These are phyloP conservation scores for Eimeria falciformis DNA, from an alignment of 169 alveolate species.

Conservation along the genomic window DNA sequence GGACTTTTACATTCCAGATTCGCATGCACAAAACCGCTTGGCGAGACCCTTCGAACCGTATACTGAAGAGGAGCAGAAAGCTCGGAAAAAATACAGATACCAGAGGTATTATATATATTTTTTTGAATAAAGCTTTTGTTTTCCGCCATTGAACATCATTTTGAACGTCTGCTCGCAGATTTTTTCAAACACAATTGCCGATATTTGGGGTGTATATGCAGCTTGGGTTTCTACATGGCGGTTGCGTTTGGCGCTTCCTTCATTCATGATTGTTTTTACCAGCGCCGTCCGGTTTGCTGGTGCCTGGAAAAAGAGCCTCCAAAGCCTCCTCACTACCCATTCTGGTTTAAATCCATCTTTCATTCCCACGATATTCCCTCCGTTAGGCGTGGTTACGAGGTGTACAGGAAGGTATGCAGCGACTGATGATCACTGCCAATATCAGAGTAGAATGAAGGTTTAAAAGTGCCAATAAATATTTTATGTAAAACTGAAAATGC, in stretches of 20 bases:
- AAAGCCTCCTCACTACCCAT: constrained; percentile 89
- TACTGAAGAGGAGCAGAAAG: constrained; percentile 88
- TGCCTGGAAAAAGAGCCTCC: constrained; percentile 91
- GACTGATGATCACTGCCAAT: too few relatives aligned
- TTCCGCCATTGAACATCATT: background rate
- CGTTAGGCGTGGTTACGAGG: constrained; percentile 91
- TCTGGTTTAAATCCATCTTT: constrained; percentile 90
- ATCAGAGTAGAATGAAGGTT: too few relatives aligned
- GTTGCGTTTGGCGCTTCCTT: constrained; percentile 90
- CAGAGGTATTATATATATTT: constrained; percentile 75
- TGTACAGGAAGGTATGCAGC: constrained; percentile 86
- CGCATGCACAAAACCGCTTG: constrained; percentile 86
- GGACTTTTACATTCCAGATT: constrained; percentile 87
- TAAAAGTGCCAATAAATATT: too few relatives aligned
- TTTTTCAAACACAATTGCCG: background rate
- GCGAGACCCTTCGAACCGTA: constrained; percentile 89
- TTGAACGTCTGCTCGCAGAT: background rate
- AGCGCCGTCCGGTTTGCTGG: constrained; percentile 92
- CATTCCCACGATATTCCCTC: constrained; percentile 92
- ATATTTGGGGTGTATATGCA: constrained; percentile 49
- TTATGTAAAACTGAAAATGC: too few relatives aligned
- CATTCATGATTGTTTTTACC: constrained; percentile 85
- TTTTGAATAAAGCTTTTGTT: background rate
- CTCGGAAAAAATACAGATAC: constrained; percentile 85
- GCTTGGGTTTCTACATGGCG: constrained; percentile 85